A percentile compares a stretch with the other conserved stretches of the same genome.
Evolutionary conservation across 129 eudicot genomes (phyloP).

Genomic region (Centrapalus pauciflorus): DNA sequence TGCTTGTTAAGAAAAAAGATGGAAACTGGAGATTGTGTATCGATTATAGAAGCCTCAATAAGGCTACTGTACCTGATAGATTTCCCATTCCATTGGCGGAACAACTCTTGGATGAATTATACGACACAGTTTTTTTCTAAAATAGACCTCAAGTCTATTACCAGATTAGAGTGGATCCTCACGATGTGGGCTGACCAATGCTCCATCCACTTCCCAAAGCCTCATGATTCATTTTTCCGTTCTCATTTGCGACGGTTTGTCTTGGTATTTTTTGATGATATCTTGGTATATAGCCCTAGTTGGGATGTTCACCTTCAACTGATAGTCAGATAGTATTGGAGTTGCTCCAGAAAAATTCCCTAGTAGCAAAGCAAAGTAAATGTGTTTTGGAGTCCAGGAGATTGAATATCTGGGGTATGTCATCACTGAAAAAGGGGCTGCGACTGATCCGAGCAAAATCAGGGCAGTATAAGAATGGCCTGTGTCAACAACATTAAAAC

Average conservation of each 20-base stretch:
- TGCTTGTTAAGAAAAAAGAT: neutral
- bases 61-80: neutral
- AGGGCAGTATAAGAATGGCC: neutral
- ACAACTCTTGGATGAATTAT: no score
- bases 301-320: no score
- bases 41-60: neutral
- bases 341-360: neutral
- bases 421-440: neutral
- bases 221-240: no score
- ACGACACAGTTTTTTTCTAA: no score
- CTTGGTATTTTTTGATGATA: no score
- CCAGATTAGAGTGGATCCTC: no score
- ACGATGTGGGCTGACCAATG: no score
- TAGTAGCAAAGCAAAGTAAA: neutral
- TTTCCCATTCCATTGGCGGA: neutral
- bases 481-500: neutral
- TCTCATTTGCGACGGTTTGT: no score
- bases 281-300: no score
- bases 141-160: no score
- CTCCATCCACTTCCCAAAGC: no score
- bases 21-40: neutral
- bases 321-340: no score
- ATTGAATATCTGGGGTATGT: neutral
- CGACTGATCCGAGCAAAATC: neutral
- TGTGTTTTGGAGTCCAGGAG: neutral